Base-by-base conservation (phyloP, 1,284 basidiomycete species). In the Ceratobasidium theobromae region DNA sequence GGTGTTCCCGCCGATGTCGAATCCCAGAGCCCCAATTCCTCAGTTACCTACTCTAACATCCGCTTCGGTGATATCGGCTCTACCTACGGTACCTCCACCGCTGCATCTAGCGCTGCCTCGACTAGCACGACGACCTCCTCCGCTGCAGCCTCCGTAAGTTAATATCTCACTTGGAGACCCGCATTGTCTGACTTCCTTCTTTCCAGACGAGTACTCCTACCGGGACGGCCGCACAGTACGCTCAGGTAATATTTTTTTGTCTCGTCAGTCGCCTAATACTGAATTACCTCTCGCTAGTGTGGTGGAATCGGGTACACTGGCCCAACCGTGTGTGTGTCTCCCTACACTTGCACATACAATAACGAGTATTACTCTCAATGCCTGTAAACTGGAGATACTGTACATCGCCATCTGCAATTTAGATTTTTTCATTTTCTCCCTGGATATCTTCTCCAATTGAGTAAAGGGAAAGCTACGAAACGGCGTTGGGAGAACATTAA, bases 11-110 rank as follows among this genome's bases (percentile, higher is more conserved):
- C 75, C 11, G 76, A 78, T 53, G 79, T 84, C 69, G 82, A 84
- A 74, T 70, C 74, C 33, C 30, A 53, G 27, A 53, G 32, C 51
- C 28, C 51, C 28, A 53, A 53, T 30, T 9, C 38, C 82, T 84
- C 79, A 28, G 51, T 53, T 14, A 53, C 51, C 25, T 53, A 28
- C 25, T 53, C 51, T 9, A 53, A 53, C 12, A 83, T 85, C 77
- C 80, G 78, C 71, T 79, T 80, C 71, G 83, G 83, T 55, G 75
- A 78, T 69, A 79, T 84, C 72, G 81, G 79, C 68, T 79, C 81
- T 43, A 85, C 83, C 66, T 83, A 67, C 68, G 72, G 27, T n/a
- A 30, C 27, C 16, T 32, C 5, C 28, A 6, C 35, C 3, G 23
- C n/a, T n/a, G n/a, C n/a, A n/a, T n/a, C n/a, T n/a, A n/a, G n/a